These are phyloP conservation scores for Dictyostelium intermedium DNA, from an alignment of 78 protist genomes.

Conservation along the genomic window DNA sequence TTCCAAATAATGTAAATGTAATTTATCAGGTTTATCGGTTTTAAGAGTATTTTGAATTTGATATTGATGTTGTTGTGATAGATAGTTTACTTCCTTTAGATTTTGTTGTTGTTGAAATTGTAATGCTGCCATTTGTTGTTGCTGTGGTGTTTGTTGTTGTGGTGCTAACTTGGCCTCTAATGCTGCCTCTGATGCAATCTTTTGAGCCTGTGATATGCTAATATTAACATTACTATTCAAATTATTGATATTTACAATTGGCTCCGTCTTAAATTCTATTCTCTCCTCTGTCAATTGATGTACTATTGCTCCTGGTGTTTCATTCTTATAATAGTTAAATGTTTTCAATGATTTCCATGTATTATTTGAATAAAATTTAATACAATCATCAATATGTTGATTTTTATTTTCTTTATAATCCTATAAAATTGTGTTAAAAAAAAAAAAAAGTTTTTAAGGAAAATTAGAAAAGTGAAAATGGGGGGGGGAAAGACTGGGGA, in stretches of 20 bases:
- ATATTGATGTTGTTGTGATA: slow-evolving; percentile 20
- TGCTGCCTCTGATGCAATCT: not conserved
- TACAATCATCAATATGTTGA: slow-evolving; percentile 70
- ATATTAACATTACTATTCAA: not conserved
- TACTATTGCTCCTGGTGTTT: slow-evolving; percentile 37
- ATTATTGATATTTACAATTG: slow-evolving; percentile 6
- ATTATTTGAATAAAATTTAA: slow-evolving; percentile 32
- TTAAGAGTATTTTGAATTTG: slow-evolving; percentile 25
- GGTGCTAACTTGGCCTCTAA: not conserved
- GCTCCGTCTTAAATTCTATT: slow-evolving; percentile 32
- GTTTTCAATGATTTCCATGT: slow-evolving; percentile 42
- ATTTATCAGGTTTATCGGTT: slow-evolving; percentile 49
- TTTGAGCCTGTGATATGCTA: not conserved
- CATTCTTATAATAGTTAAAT: slow-evolving; percentile 1
- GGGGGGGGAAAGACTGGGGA: no score
- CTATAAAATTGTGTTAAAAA: not conserved
- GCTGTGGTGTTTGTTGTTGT: slow-evolving; percentile 1
- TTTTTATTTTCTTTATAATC: slow-evolving; percentile 35
- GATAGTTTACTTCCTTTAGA: not conserved
- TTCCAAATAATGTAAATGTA: slow-evolving; percentile 58
- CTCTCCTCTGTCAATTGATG: not conserved
- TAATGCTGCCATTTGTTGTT: not conserved
- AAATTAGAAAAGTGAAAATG: no score
- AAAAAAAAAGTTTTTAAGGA: not conserved
- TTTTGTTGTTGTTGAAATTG: not conserved